Evolutionary conservation across 257 asterid species (phyloP).

Genomic region (Rehmannia glutinosa): DNA sequence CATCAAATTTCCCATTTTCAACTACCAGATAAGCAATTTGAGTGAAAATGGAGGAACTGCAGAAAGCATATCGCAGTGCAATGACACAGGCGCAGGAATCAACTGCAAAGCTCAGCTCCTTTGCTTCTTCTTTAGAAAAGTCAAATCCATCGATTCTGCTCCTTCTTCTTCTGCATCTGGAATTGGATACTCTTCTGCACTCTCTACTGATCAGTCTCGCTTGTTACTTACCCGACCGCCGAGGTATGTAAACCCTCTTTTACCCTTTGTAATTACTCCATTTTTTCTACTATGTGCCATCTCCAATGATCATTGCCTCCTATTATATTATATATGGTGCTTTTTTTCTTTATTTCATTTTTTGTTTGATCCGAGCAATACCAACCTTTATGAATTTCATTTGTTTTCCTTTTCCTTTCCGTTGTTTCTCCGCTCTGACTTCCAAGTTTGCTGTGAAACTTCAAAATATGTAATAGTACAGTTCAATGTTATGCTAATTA

Average conservation of each 20-base stretch:
- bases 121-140: slow-evolving; percentile 43
- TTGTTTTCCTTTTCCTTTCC: no score
- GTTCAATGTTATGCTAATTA: not conserved
- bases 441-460: not conserved
- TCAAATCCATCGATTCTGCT: slow-evolving; percentile 24
- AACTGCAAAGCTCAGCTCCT: slow-evolving; percentile 30
- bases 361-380: no score
- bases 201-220: slow-evolving; percentile 34
- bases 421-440: no score
- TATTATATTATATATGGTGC: no score
- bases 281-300: not conserved
- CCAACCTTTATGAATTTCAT: no score
- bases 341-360: not conserved
- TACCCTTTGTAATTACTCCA: not conserved
- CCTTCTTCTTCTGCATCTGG: slow-evolving; percentile 22
- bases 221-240: slow-evolving; percentile 45
- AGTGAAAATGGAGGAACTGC: slow-evolving; percentile 41
- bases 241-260: slow-evolving; percentile 27
- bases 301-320: not conserved
- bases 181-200: slow-evolving; percentile 20
- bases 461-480: not conserved
- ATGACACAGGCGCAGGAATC: slow-evolving; percentile 37
- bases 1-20: not conserved
- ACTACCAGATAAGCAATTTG: not conserved
- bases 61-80: slow-evolving; percentile 35